Conservation (phyloP, 1,139 yeast species). For the Suhomyces atakaporum region DNA sequence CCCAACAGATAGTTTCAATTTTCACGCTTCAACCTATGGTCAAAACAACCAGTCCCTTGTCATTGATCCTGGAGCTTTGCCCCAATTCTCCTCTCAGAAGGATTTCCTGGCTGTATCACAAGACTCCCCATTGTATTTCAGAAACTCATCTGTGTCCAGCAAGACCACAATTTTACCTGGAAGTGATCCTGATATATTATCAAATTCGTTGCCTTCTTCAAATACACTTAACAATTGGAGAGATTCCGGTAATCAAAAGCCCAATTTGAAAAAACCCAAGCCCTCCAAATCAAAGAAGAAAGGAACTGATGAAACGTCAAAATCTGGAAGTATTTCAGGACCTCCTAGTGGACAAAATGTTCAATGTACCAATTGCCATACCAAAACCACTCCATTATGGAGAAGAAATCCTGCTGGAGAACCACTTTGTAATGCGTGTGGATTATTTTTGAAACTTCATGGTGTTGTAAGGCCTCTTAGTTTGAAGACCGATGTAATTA, state of each 20-base stretch:
- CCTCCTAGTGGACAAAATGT: conserved; percentile 10
- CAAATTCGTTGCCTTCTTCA: conserved; percentile 15
- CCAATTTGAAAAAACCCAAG: conserved; percentile 14
- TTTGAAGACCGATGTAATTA: conserved; percentile 30
- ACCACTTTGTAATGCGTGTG: conserved; percentile 33
- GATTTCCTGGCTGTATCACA: not conserved
- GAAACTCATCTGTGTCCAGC: not conserved
- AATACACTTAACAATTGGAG: conserved; percentile 11
- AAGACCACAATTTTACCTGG: not conserved
- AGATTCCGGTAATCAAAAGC: conserved; percentile 9
- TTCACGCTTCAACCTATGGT: conserved; percentile 14
- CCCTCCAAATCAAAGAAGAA: conserved; percentile 15
- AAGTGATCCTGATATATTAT: conserved; percentile 8
- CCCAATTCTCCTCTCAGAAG: conserved; percentile 9
- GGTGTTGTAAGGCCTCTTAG: conserved; percentile 32
- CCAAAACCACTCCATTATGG: conserved; percentile 31
- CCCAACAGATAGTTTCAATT: conserved; percentile 12
- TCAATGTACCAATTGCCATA: conserved; percentile 29
- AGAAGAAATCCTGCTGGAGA: conserved; percentile 31
- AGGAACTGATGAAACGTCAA: conserved; percentile 1
- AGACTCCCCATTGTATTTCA: conserved; percentile 1
- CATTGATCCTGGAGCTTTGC: conserved; percentile 10
- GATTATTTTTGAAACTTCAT: conserved; percentile 28
- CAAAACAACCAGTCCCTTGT: conserved; percentile 10
- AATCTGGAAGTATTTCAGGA: not conserved